Conservation (phyloP, 176 grass and related monocot species). For the Paspalum notatum region DNA sequence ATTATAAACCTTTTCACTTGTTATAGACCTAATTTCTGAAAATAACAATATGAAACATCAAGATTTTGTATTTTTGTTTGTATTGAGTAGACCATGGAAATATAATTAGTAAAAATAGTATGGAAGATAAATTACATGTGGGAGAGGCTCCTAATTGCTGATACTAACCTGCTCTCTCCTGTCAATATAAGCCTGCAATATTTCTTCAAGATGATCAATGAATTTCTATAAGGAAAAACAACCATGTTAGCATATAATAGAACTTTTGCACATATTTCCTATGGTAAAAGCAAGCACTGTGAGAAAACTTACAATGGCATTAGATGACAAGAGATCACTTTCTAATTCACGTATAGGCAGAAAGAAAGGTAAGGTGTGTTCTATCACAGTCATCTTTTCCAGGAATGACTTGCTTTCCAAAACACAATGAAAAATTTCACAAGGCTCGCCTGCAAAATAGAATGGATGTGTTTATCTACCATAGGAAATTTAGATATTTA, state of each 20-base stretch:
- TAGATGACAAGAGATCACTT: constrained; percentile 87
- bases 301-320: constrained; percentile 74
- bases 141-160: constrained; percentile 13
- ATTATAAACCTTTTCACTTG: background rate
- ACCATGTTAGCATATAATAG: constrained; percentile 5
- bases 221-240: constrained; percentile 69
- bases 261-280: constrained; percentile 7
- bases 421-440: constrained; percentile 95
- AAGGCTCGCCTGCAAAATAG: constrained; percentile 81
- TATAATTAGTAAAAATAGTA: background rate
- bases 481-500: constrained; percentile 18
- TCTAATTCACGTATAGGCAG: constrained; percentile 89
- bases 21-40: constrained; percentile 10
- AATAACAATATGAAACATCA: constrained; percentile 8
- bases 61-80: background rate
- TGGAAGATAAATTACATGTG: background rate
- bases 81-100: background rate
- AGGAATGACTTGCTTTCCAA: constrained; percentile 98
- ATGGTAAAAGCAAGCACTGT: background rate
- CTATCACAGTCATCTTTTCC: constrained; percentile 90
- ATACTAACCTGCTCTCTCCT: constrained; percentile 93
- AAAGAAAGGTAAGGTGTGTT: constrained; percentile 96
- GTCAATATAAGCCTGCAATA: constrained; percentile 91
- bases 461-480: constrained; percentile 22
- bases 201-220: constrained; percentile 92